These are phyloP conservation scores for Gossypium gossypioides DNA, from an alignment of 441 rosid genomes.

Conservation along the genomic window DNA sequence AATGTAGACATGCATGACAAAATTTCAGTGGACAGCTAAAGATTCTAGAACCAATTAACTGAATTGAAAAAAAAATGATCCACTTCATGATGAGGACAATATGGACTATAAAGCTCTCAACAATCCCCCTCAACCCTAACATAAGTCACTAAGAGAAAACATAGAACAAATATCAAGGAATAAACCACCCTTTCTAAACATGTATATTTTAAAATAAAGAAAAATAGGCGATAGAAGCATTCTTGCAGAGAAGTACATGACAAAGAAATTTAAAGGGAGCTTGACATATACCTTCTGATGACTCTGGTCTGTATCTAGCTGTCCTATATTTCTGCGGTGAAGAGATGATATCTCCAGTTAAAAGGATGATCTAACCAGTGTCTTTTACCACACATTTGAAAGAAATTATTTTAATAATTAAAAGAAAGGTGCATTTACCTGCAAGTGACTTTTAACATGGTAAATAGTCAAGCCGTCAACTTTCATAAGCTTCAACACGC, in stretches of 20 bases:
- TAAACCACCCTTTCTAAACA: background rate
- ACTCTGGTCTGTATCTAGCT: slow-evolving; percentile 72
- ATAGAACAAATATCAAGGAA: background rate
- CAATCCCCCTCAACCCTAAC: background rate
- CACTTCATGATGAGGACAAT: background rate
- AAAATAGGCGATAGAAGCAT: background rate
- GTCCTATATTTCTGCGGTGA: slow-evolving; percentile 80
- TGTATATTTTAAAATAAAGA: background rate
- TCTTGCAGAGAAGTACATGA: background rate
- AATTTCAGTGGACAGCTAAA: background rate
- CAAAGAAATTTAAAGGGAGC: background rate
- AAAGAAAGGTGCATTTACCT: slow-evolving; percentile 33
- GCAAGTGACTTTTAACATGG: slow-evolving; percentile 92
- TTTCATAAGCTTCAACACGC: slow-evolving; percentile 84
- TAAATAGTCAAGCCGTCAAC: slow-evolving; percentile 81
- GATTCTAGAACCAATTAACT: background rate
- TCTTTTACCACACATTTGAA: background rate
- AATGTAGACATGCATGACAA: background rate
- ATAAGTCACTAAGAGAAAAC: background rate
- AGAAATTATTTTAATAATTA: background rate
- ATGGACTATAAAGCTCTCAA: background rate
- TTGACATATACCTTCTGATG: slow-evolving; percentile 50
- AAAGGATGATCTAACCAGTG: slow-evolving; percentile 9
- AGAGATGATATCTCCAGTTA: slow-evolving; percentile 24
- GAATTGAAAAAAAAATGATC: background rate